Percentiles rank a stretch among this genome's conserved stretches.
phyloP scores from a whole-genome alignment of 1,284 basidiomycete species.

The Schizophyllum commune region DNA sequence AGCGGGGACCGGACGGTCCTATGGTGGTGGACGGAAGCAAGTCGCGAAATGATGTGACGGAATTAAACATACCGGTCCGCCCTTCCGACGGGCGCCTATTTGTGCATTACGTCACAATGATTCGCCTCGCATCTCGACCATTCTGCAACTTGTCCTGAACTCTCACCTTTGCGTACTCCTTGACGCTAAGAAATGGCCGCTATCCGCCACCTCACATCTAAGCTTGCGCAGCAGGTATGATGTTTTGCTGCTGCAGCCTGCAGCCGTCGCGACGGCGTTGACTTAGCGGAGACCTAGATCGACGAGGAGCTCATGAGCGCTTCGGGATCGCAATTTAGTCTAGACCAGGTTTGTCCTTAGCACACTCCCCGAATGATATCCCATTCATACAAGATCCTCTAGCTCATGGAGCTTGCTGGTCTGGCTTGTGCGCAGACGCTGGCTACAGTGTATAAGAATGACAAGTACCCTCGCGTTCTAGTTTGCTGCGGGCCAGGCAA shows the following conservation, averaged over 20 bases:
- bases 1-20: too few relatives aligned
- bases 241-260: not conserved
- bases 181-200: not conserved
- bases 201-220: constrained; percentile 70
- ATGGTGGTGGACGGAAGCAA: too few relatives aligned
- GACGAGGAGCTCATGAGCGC: constrained; percentile 88
- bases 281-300: constrained; percentile 44
- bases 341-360: constrained; percentile 92
- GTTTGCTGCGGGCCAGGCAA: constrained; percentile 97
- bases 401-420: constrained; percentile 99
- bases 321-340: constrained; percentile 71
- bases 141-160: not conserved
- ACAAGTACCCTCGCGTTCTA: constrained; percentile 67
- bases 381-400: too few relatives aligned
- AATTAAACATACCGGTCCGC: too few relatives aligned
- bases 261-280: not conserved
- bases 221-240: constrained; percentile 72
- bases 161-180: not conserved
- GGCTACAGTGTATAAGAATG: constrained; percentile 64
- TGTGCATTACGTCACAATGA: too few relatives aligned
- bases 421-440: constrained; percentile 90
- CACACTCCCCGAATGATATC: too few relatives aligned
- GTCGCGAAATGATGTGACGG: too few relatives aligned
- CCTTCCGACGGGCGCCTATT: too few relatives aligned
- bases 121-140: too few relatives aligned